Evolutionary conservation across 148 eudicot genomes (phyloP), one percentile per base, ranked within the genome.

Genomic region (Persicaria tinctoria): DNA sequence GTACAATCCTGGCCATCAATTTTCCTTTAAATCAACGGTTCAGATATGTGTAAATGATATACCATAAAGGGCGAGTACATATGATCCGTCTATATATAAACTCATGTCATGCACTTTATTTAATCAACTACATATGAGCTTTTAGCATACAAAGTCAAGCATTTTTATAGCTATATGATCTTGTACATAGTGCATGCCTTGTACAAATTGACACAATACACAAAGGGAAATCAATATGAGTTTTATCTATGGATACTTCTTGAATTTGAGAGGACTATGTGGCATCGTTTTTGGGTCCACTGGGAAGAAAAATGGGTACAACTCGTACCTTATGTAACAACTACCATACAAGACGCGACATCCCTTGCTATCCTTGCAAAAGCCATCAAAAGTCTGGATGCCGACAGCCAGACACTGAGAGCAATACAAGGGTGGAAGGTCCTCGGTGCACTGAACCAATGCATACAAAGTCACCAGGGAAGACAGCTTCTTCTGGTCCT

Each of bases 301-400:
- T 1, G 97, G 96, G 51, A 85, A 87, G 87, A 76, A 92, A 76
- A 91, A 87, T 1, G 96, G 96, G 77, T 92, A 92, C 2, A 87
- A 80, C 68, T 90, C 97, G 78, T 95, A 95, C 70, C 93, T 83
- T 12, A 90, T 80, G 78, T 81, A 88, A 68, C 92, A 92, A 70
- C 92, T 89, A 57, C 91, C 85, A 71, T 91, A 92, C 46, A 90
- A 46, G 51, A 85, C 96, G 46, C 92, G 82, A 78, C 97, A 94
- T 0, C 97, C 97, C 74, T 82, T 86, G 70, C 76, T 89, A 68
- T 85, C 75, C 10, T 59, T 54, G 20, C 98, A 94, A 72, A 83
- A 79, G 14, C 75, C 84, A 0, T 82, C 76, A 46, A 87, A 88
- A 69, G 81, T 89, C 38, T 80, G 80, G 10, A 87, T 68, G 0